Conservation (phyloP, 1,284 basidiomycete species). For the Athelia sp. region DNA sequence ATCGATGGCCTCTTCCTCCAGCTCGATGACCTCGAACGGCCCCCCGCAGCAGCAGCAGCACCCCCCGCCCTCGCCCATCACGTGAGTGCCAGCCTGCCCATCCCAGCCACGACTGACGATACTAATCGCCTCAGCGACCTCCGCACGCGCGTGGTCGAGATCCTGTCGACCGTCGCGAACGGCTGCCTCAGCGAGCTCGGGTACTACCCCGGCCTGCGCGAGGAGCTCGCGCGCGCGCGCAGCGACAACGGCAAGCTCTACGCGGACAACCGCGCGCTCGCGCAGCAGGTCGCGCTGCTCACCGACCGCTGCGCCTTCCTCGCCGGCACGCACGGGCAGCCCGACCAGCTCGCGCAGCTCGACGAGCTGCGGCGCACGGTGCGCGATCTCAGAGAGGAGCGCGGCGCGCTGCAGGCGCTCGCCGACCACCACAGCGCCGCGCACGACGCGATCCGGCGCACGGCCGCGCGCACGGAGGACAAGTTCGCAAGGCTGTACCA, state of each 20-base stretch:
- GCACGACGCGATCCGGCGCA: neutral
- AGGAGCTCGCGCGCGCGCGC: slow-evolving; percentile 26
- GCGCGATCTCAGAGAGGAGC: too few species aligned
- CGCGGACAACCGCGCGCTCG: slow-evolving; percentile 43
- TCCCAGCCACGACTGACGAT: too few species aligned
- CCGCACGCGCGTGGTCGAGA: slow-evolving; percentile 32
- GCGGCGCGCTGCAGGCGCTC: too few species aligned
- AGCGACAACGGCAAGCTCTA: slow-evolving; percentile 43
- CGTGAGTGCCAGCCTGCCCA: too few species aligned
- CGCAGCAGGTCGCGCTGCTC: neutral
- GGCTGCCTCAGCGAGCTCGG: slow-evolving; percentile 43
- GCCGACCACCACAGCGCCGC: neutral
- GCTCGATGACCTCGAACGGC: too few species aligned
- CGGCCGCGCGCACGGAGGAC: neutral
- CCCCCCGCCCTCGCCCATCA: too few species aligned
- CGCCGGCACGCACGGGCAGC: neutral
- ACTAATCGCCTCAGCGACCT: slow-evolving; percentile 10
- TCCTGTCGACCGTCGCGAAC: slow-evolving; percentile 37
- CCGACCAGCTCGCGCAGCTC: neutral
- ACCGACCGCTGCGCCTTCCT: neutral
- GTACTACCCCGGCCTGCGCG: slow-evolving; percentile 35
- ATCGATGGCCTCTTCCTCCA: too few species aligned
- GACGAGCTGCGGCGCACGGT: neutral
- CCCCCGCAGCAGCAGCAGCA: too few species aligned
- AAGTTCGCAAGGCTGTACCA: neutral